phyloP scores from a whole-genome alignment of 1,284 basidiomycete species.

The Ceratobasidium sp. region DNA sequence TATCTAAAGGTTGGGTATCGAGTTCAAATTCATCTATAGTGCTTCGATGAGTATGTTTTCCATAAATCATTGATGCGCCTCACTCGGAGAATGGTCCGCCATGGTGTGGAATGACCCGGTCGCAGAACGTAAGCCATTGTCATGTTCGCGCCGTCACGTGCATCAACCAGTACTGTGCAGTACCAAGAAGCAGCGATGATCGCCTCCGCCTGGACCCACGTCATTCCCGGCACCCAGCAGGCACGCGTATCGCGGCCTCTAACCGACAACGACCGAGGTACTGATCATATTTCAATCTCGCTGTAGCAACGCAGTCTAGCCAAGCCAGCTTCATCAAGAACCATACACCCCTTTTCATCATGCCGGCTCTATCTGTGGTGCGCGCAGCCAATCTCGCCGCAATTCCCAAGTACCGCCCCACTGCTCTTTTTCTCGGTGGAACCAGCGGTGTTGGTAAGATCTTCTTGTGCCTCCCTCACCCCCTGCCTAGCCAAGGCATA shows the following conservation, averaged over 20 bases:
- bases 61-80: neutral
- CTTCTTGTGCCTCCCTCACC: no score
- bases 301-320: neutral
- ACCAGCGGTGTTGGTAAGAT: constrained; percentile 56
- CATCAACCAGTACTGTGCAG: neutral
- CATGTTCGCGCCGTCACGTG: constrained; percentile 1
- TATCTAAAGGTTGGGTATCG: constrained; percentile 82
- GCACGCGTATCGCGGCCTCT: neutral
- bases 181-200: neutral
- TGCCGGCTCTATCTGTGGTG: constrained; percentile 49
- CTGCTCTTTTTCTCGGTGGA: constrained; percentile 58
- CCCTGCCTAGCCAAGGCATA: neutral
- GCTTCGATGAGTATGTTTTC: neutral
- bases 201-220: neutral
- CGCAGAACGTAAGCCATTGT: neutral
- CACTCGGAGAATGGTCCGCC: constrained; percentile 30
- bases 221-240: neutral
- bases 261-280: neutral
- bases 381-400: constrained; percentile 51
- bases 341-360: neutral
- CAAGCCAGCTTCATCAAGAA: neutral
- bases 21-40: constrained; percentile 58
- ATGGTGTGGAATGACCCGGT: constrained; percentile 9
- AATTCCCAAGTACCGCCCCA: constrained; percentile 50
- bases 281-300: neutral